Conservation (phyloP, 2,329 filamentous ascomycete genomes). For the Sporothrix dimorphospora region DNA sequence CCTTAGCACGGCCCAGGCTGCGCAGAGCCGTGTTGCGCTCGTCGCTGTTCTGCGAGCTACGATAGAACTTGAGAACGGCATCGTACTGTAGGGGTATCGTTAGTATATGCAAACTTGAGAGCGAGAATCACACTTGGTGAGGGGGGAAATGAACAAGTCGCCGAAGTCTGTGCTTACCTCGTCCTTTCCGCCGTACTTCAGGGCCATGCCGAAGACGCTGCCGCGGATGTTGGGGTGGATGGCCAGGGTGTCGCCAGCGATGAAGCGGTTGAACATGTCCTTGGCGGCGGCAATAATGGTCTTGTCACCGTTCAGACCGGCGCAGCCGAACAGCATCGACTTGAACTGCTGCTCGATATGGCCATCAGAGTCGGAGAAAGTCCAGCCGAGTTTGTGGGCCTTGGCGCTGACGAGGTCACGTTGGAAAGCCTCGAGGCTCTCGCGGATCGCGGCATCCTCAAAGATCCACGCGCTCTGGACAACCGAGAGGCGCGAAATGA, state of each 20-base stretch:
- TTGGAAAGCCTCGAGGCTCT: conserved; percentile 83
- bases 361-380: conserved; percentile 80
- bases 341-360: conserved; percentile 96
- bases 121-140: neutral
- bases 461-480: conserved; percentile 87
- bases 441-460: conserved; percentile 72
- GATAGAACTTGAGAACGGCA: conserved; percentile 73
- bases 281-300: conserved; percentile 77
- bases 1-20: conserved; percentile 75
- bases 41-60: conserved; percentile 73
- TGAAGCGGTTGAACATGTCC: conserved; percentile 88
- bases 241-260: conserved; percentile 74
- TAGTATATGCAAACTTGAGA: neutral
- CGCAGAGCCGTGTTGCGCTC: conserved; percentile 92
- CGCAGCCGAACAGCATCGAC: conserved; percentile 81
- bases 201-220: conserved; percentile 81
- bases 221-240: conserved; percentile 90
- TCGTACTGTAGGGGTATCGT: conserved; percentile 62
- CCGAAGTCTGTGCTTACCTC: conserved; percentile 57
- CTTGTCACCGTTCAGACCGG: conserved; percentile 79
- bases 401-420: conserved; percentile 75
- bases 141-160: neutral
- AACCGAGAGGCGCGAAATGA: conserved; percentile 75
- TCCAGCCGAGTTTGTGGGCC: conserved; percentile 86
- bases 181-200: conserved; percentile 82